Evolutionary conservation across 2,329 filamentous ascomycete genomes (phyloP), one percentile per base, ranked within the genome.

Genomic region (Fusarium sambucinum): DNA sequence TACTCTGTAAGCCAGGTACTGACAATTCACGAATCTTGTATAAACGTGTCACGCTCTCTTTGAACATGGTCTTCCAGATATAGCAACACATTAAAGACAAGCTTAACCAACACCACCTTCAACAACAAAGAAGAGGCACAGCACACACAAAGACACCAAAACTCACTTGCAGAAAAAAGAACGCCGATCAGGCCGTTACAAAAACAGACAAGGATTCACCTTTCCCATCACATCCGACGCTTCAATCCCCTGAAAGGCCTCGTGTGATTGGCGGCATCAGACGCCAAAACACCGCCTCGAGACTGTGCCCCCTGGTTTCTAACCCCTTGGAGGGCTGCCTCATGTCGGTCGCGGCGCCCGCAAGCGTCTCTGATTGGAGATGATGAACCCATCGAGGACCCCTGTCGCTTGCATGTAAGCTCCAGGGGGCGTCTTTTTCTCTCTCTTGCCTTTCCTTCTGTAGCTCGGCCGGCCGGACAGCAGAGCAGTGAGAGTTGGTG

Each of bases 171-270:
- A 52, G 63, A 54, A 46, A 68, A 51, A 57, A 51, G 48, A 47
- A 69, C 48, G 64, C 60, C 47, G 66, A 73, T 68, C 70, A 68
- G 63, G 63, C 71, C 69, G 71, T 73, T 73, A 59, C 58, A 67
- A 56, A 69, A 63, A 52, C 46, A 53, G 66, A 67, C 71, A 70
- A 59, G 67, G 69, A 66, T 70, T 38, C 55, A 55, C 59, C 51
- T 47, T 55, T 56, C 55, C 62, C 66, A 63, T 60, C 63, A 62
- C 66, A 68, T 68, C 61, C 58, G 53, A 68, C 29, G 45, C 63
- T 59, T 56, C 48, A 44, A 52, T 72, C 71, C 60, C 71, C 71
- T 73, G 71, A 68, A 69, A 51, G 42, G 35, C 55, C 54, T 55
- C 48, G 30, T 53, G 47, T 72, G 59, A 73, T 73, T 73, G 71